Conservation (phyloP, 2,329 filamentous ascomycete species). For the Proliferodiscus dingleyae region DNA sequence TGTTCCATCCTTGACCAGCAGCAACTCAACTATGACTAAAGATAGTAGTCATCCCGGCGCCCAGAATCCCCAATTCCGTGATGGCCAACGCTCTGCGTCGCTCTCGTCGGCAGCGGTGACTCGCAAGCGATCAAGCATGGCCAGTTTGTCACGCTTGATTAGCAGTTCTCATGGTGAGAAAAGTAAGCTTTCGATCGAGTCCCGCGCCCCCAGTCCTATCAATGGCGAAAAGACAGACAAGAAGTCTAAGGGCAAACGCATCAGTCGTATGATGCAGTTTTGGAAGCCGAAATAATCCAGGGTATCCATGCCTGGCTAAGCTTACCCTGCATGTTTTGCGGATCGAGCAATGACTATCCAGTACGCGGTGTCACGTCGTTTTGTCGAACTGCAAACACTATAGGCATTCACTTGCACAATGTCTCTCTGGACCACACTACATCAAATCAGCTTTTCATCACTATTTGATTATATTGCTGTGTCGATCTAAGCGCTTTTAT, state of each 20-base stretch:
- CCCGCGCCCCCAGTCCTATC: constrained; percentile 39
- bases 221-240: constrained; percentile 55
- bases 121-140: constrained; percentile 69
- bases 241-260: constrained; percentile 60
- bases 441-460: constrained; percentile 11
- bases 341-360: no score
- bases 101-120: constrained; percentile 59
- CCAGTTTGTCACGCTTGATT: constrained; percentile 71
- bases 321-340: not conserved
- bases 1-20: constrained; percentile 70
- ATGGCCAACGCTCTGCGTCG: constrained; percentile 57
- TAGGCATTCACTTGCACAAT: no score
- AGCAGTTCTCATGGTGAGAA: constrained; percentile 69
- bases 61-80: constrained; percentile 43
- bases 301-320: constrained; percentile 11
- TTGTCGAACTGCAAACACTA: no score
- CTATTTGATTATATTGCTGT: constrained; percentile 20
- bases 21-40: constrained; percentile 69
- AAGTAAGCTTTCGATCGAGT: constrained; percentile 69
- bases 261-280: constrained; percentile 74
- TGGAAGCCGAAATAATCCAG: constrained; percentile 52
- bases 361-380: no score
- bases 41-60: constrained; percentile 47
- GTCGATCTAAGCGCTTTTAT: constrained; percentile 24
- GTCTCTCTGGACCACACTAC: constrained; percentile 15